A percentile compares a stretch with the other conserved stretches of the same genome.
These are phyloP conservation scores for Sphagnum contortum DNA, from an alignment of 225 moss, liverwort and hornwort species.

Conservation along the genomic window DNA sequence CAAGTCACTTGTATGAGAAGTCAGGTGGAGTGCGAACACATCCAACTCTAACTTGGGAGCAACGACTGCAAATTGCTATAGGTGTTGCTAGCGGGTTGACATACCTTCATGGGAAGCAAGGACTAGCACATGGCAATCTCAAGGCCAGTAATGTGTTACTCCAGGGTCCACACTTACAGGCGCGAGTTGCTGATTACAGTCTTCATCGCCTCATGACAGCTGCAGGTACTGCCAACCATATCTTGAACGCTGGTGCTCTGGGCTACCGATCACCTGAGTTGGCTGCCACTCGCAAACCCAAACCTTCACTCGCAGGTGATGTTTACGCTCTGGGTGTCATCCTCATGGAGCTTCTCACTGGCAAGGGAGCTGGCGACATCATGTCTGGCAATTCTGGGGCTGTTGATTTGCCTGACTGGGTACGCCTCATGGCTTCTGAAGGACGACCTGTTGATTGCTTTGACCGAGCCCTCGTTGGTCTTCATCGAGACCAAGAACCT, in stretches of 20 bases:
- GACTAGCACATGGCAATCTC: slow-evolving; percentile 75
- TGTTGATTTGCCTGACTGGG: slow-evolving; percentile 85
- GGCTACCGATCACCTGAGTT: slow-evolving; percentile 83
- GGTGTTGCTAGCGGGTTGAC: slow-evolving; percentile 64
- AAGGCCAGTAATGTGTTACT: slow-evolving; percentile 78
- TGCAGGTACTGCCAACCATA: slow-evolving; percentile 68
- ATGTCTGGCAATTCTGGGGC: slow-evolving; percentile 59
- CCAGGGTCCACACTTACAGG: slow-evolving; percentile 51
- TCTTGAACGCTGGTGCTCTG: slow-evolving; percentile 68
- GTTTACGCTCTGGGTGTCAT: slow-evolving; percentile 84
- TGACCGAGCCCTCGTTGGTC: slow-evolving; percentile 61
- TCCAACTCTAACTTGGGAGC: slow-evolving; percentile 57
- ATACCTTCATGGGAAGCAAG: slow-evolving; percentile 67
- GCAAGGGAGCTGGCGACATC: slow-evolving; percentile 75
- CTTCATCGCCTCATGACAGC: slow-evolving; percentile 78
- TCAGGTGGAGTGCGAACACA: slow-evolving; percentile 27
- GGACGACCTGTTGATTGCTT: slow-evolving; percentile 70
- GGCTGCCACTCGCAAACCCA: slow-evolving; percentile 59
- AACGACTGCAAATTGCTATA: slow-evolving; percentile 64
- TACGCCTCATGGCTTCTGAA: slow-evolving; percentile 55
- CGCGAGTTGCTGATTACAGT: slow-evolving; percentile 68
- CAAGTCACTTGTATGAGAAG: slow-evolving; percentile 60
- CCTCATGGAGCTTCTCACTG: slow-evolving; percentile 68
- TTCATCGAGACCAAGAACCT: slow-evolving; percentile 61
- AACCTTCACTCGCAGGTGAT: slow-evolving; percentile 67